Percentiles rank a stretch among this genome's conserved stretches.
Conservation (phyloP, 1,139 yeast genomes). For the Oligophagozyma castellii region DNA sequence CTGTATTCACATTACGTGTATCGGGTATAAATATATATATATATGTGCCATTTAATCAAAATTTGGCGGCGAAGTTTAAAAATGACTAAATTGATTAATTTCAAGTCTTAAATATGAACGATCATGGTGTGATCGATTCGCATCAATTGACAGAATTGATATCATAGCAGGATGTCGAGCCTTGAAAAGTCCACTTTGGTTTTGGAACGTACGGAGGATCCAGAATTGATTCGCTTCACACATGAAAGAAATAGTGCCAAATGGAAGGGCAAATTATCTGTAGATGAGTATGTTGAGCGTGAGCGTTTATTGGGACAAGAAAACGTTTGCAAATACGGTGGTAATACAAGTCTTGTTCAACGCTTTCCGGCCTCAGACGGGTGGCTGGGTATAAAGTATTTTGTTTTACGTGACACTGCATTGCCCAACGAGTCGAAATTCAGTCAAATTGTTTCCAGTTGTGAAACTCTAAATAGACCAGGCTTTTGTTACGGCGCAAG, state of each 20-base stretch:
- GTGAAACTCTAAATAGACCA: conserved; percentile 34
- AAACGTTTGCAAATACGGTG: conserved; percentile 19
- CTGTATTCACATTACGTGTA: background rate
- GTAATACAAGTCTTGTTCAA: background rate
- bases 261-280: conserved; percentile 39
- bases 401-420: conserved; percentile 23
- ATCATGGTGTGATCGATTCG: background rate
- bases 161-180: conserved; percentile 1
- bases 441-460: conserved; percentile 30
- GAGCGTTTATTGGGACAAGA: conserved; percentile 33
- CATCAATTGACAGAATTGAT: background rate
- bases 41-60: background rate
- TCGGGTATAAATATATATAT: background rate
- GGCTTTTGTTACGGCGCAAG: conserved; percentile 24
- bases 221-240: conserved; percentile 34
- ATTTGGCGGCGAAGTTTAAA: background rate
- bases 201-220: conserved; percentile 23
- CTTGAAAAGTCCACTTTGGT: conserved; percentile 1
- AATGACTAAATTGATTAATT: too few species aligned
- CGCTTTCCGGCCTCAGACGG: conserved; percentile 13
- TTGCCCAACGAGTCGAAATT: conserved; percentile 15
- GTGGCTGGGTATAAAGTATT: conserved; percentile 26
- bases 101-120: background rate
- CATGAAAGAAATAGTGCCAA: conserved; percentile 33
- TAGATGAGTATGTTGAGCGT: conserved; percentile 37